phyloP scores from a whole-genome alignment of 2,329 filamentous ascomycete genomes.

The Ophiostoma tasmaniense region DNA sequence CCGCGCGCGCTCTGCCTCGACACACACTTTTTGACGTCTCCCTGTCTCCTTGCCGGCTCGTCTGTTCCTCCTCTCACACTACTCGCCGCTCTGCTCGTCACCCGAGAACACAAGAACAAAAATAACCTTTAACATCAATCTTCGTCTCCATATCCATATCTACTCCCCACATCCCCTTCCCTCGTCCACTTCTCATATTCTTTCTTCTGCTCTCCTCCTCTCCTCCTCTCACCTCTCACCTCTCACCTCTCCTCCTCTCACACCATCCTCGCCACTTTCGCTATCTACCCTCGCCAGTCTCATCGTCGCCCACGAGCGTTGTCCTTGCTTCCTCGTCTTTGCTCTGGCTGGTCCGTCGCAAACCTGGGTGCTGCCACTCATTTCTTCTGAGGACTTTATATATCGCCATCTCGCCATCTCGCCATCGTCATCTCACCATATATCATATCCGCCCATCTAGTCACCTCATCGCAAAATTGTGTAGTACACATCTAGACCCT shows the following conservation, averaged over 20 bases:
- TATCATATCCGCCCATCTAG: too few relatives aligned
- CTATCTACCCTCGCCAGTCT: neutral
- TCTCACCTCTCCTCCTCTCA: neutral
- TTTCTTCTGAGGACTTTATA: neutral
- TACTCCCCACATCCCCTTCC: conserved; percentile 10
- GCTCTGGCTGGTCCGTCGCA: conserved; percentile 21
- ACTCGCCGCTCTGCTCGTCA: neutral
- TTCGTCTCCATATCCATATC: conserved; percentile 12
- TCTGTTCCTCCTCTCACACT: neutral
- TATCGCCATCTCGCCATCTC: neutral
- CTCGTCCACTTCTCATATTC: conserved; percentile 5
- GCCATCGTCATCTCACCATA: neutral
- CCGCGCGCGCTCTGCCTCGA: neutral
- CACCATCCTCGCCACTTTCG: conserved; percentile 4
- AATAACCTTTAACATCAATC: neutral
- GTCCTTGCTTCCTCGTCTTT: conserved; percentile 7
- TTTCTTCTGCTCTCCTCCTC: neutral
- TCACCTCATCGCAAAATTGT: neutral
- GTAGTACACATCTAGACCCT: neutral
- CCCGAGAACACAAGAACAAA: neutral
- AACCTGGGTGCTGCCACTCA: conserved; percentile 1
- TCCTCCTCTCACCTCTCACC: neutral
- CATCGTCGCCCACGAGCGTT: neutral
- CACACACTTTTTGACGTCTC: neutral
- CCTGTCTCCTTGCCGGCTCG: neutral